Base-by-base conservation (phyloP, 345 rosid genomes). In the Brassica nigra region DNA sequence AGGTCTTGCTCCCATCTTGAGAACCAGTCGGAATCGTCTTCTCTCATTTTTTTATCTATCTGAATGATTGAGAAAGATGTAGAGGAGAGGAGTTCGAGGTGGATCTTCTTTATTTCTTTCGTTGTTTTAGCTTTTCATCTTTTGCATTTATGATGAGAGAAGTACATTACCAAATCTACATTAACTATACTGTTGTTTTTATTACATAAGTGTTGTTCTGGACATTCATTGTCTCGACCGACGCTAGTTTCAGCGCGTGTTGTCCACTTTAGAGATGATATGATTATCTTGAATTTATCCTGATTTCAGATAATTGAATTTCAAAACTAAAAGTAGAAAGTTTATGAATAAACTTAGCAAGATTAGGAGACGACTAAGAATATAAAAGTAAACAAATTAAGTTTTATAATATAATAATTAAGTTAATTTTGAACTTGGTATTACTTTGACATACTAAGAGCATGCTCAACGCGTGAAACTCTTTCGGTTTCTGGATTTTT, bases 1-100 rank as follows among this genome's bases (percentile, higher is more conserved):
- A 93, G 92, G 58, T 90, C 92, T 62, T 93, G 93, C 83, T 91
- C 99, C 98, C 97, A 92, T 81, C 86, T 89, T 6, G 93, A 58
- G 74, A 95, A 91, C 94, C 99, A 92, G 78, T 90, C 89, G 0
- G 91, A 87, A 28, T 87, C 92, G 1, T 92, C 98, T 36, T 91
- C 97, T 78, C 90, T 90, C 57, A 49, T 49, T 34, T 6, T 49
- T 39, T 3, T 49, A 49, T 49, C 57, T 49, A 42, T 42, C 49
- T 42, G 49, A 42, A 39, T 65, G 75, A 83, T 61, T 30, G 81
- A 66, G 37, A 75, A 62, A 75, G 79, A 68, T 18, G 18, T 18
- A 74, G 57, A 14, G 85, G 86, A 83, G 93, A 83, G 89, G 83
- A 83, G 90, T 85, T 89, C 97, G 91, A 91, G 93, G 93, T 89